Base-by-base conservation (phyloP, 148 eudicot species). In the Simmondsia chinensis region DNA sequence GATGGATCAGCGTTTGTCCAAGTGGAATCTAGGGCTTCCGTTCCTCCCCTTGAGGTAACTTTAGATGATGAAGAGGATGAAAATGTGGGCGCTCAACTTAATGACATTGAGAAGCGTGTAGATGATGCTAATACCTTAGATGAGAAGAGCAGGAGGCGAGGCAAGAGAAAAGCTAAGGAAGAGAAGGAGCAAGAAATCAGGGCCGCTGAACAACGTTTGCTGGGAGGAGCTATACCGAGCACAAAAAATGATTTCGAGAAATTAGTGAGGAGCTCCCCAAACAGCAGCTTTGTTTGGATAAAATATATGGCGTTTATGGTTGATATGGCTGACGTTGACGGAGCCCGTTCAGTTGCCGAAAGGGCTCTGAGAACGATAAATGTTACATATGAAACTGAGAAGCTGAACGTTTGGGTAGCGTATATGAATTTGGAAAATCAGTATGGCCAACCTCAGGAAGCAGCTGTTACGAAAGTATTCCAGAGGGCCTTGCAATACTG, bases 361-460 rank as follows among this genome's bases (percentile, higher is more conserved):
- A 89, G 97, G 79, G 97, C 97, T 50, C 68, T 89, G 82, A 70
- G 63, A 68, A 82, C 80, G 9, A 78, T 89, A 44, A 81, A 85
- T 59, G 56, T 89, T 42, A 65, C 87, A 47, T 64, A 59, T 63
- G 97, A 89, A 59, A 31, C 85, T 3, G 95, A 89, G 71, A 89
- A 89, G 73, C 79, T 81, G 59, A 85, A 89, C 62, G 42, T 89
- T 23, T 89, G 97, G 97, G 73, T 76, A 33, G 88, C 97, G 27
- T 89, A 77, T 60, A 80, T 89, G 43, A 89, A 85, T 60, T 55
- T 89, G 54, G 97, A 89, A 73, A 89, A 82, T 56, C 82, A 78
- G 59, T 76, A 66, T 49, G 97, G 88, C 21, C 69, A 61, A 61
- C 97, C 97, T 46, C 79, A 60, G 2, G 83, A 85, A 95, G 97